Evolutionary conservation across 2,329 filamentous ascomycete species (phyloP).

Genomic region (Epichloe festucae): DNA sequence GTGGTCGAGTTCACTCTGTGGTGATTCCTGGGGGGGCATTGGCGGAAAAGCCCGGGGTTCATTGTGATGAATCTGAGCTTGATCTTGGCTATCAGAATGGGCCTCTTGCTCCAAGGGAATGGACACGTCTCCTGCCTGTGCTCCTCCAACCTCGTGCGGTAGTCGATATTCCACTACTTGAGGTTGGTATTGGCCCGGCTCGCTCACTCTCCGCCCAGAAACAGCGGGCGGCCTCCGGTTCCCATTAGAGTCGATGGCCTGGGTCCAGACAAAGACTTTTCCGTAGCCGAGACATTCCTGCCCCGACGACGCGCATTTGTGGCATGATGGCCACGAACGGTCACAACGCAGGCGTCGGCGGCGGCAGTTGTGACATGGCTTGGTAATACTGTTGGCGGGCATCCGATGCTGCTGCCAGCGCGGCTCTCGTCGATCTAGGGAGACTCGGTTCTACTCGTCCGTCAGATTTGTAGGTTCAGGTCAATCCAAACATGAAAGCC

Average conservation of each 20-base stretch:
- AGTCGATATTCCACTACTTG: neutral
- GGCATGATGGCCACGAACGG: conserved; percentile 43
- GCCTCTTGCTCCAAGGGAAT: neutral
- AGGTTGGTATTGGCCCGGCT: neutral
- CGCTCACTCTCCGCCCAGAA: conserved; percentile 6
- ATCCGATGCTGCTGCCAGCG: conserved; percentile 8
- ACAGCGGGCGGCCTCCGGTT: conserved; percentile 25
- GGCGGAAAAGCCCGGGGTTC: neutral
- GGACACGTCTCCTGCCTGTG: neutral
- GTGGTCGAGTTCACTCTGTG: neutral
- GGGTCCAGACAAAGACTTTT: conserved; percentile 46
- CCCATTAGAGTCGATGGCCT: conserved; percentile 35
- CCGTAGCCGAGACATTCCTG: conserved; percentile 50
- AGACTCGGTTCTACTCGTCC: neutral
- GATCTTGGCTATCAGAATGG: neutral
- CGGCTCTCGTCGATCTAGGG: neutral
- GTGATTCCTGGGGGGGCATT: neutral
- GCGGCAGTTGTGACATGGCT: conserved; percentile 49
- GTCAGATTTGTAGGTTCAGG: neutral
- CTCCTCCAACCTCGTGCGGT: neutral
- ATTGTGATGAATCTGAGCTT: neutral
- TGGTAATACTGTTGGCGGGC: conserved; percentile 24
- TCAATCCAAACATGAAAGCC: neutral
- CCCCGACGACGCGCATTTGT: conserved; percentile 43
- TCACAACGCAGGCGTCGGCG: conserved; percentile 49